Percentiles rank a stretch among this genome's conserved stretches.
These are phyloP conservation scores for Raphidocelis subcapitata DNA, from an alignment of 139 green algal species.

Conservation along the genomic window DNA sequence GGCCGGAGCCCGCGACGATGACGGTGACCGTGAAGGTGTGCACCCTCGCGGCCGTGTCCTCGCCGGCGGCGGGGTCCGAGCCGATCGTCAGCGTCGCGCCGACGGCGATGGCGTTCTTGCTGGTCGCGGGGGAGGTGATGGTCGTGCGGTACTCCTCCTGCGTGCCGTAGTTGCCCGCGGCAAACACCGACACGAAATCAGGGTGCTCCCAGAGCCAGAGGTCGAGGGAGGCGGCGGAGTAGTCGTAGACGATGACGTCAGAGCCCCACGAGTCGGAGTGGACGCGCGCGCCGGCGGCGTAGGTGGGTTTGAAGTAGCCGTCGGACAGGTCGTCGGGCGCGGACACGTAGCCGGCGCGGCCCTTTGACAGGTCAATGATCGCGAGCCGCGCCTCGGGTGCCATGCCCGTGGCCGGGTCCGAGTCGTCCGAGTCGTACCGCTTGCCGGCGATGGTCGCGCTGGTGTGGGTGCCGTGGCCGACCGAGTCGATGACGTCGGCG, in stretches of 20 bases:
- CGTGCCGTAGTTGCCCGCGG: conserved; percentile 69
- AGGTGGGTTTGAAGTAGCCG: conserved; percentile 74
- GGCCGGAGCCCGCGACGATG: no score
- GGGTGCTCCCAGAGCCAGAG: conserved; percentile 46
- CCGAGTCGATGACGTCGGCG: conserved; percentile 47
- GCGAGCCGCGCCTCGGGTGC: conserved; percentile 76
- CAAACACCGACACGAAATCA: conserved; percentile 58
- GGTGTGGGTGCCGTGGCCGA: conserved; percentile 92
- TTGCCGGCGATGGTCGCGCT: conserved; percentile 62
- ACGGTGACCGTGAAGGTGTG: neutral
- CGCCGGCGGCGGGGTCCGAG: no score
- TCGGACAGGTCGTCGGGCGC: conserved; percentile 49
- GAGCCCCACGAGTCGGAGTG: conserved; percentile 90
- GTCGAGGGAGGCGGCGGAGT: conserved; percentile 58
- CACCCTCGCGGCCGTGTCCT: no score
- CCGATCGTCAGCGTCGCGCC: conserved; percentile 61
- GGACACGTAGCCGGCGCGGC: conserved; percentile 10
- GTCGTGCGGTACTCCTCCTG: conserved; percentile 46
- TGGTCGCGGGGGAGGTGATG: conserved; percentile 73
- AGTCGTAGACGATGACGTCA: conserved; percentile 66
- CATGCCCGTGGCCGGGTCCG: conserved; percentile 59
- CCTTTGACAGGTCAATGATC: conserved; percentile 69
- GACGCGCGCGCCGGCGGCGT: conserved; percentile 63
- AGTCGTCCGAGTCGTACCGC: neutral
- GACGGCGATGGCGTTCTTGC: conserved; percentile 85